phyloP scores from a whole-genome alignment of 371 early-diverging fungal genomes.

The Saksenaea vasiformis region DNA sequence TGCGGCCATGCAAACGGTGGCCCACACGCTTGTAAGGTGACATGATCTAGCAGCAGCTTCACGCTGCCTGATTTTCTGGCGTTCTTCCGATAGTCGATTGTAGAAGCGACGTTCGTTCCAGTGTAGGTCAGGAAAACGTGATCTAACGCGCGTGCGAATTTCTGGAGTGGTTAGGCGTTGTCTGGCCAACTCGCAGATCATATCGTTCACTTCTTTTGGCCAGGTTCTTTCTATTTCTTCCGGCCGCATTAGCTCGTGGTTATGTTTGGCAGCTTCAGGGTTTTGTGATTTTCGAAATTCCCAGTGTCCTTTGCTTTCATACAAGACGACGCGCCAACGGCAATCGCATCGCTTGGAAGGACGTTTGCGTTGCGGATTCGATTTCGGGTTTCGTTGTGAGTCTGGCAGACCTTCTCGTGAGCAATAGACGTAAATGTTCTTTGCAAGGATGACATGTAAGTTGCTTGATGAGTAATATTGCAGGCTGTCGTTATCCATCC shows the following conservation, averaged over 20 bases:
- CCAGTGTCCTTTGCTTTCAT: slow-evolving; percentile 56
- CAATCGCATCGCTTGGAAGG: slow-evolving; percentile 65
- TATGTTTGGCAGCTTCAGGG: slow-evolving; percentile 59
- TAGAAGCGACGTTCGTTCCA: slow-evolving; percentile 71
- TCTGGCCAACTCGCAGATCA: slow-evolving; percentile 57
- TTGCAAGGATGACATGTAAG: not conserved
- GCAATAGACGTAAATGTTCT: slow-evolving; percentile 69
- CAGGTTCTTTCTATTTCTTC: slow-evolving; percentile 64
- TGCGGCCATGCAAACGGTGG: slow-evolving; percentile 40
- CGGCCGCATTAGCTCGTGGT: slow-evolving; percentile 60
- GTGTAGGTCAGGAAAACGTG: slow-evolving; percentile 52
- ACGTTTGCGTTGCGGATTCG: slow-evolving; percentile 58
- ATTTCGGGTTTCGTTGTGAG: slow-evolving; percentile 58
- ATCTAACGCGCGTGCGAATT: slow-evolving; percentile 55
- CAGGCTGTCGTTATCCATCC: not conserved
- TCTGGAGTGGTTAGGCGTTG: slow-evolving; percentile 58
- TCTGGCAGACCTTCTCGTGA: slow-evolving; percentile 69
- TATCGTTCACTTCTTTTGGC: slow-evolving; percentile 59
- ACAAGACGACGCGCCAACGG: slow-evolving; percentile 65
- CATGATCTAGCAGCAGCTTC: slow-evolving; percentile 53
- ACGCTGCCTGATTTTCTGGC: slow-evolving; percentile 57
- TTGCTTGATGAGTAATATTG: not conserved
- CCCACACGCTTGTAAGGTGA: slow-evolving; percentile 39
- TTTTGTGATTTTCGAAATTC: slow-evolving; percentile 64
- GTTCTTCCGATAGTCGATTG: slow-evolving; percentile 63